phyloP scores from a whole-genome alignment of 1,284 basidiomycete genomes.

The Athelia psychrophila region DNA sequence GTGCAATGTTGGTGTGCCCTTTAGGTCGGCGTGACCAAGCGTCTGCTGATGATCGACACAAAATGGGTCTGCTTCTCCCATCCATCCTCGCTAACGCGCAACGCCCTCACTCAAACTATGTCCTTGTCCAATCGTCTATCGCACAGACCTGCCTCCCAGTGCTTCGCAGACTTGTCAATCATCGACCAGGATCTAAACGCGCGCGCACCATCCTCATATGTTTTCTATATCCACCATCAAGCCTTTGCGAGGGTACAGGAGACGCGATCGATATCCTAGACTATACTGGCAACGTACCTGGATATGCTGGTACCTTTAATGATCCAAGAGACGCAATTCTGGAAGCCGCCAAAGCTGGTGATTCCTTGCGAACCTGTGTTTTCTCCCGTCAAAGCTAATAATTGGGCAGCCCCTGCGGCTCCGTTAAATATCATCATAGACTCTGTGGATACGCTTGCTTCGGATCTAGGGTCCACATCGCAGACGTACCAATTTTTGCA shows the following conservation, averaged over 20 bases:
- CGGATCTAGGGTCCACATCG: constrained; percentile 54
- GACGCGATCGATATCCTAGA: constrained; percentile 44
- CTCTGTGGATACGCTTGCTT: constrained; percentile 59
- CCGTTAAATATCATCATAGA: constrained; percentile 61
- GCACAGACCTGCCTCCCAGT: constrained; percentile 63
- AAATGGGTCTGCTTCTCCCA: constrained; percentile 33
- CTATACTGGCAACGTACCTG: constrained; percentile 51
- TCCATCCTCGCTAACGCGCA: constrained; percentile 34
- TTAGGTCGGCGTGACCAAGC: too few species aligned
- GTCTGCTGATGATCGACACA: too few species aligned
- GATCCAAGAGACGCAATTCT: constrained; percentile 39
- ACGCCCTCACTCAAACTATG: constrained; percentile 41
- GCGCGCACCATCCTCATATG: constrained; percentile 50
- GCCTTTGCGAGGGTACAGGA: constrained; percentile 28
- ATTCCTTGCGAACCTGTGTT: constrained; percentile 1
- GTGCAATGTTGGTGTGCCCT: too few species aligned
- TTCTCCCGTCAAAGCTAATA: constrained; percentile 10
- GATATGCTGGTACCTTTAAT: constrained; percentile 38
- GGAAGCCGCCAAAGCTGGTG: constrained; percentile 45
- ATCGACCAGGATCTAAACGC: constrained; percentile 20
- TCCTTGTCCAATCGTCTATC: constrained; percentile 64
- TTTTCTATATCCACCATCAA: constrained; percentile 54
- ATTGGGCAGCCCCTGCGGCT: constrained; percentile 31
- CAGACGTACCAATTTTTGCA: constrained; percentile 50
- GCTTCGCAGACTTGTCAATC: constrained; percentile 39